Base-by-base conservation (phyloP, 192 early-diverging fungal genomes). In the Rhizophlyctis rosea region DNA sequence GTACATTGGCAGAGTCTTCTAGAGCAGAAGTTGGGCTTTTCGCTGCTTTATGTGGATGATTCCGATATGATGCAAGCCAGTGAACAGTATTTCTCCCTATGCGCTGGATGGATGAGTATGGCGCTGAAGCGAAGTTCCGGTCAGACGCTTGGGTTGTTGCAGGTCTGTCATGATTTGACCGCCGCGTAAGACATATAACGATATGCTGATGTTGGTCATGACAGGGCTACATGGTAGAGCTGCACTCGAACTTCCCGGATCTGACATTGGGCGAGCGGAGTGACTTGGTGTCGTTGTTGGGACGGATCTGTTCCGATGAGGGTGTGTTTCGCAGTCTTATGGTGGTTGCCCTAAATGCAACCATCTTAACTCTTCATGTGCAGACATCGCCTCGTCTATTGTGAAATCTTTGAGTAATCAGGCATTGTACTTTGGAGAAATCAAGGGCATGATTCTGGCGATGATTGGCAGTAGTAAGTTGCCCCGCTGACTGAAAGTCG, bases 221-320 rank as follows among this genome's bases (percentile, higher is more conserved):
- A 7, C 18, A 77, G 70, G 66, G 69, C 9, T 81, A 81, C 59
- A 50, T 81, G 54, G 53, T 78, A 14, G 77, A 79, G 32, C 32
- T 81, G 33, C 74, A 80, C 59, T 70, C 76, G 14, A 70, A 79
- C 54, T 76, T 59, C 48, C 77, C 77, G 11, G 74, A 76, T 31
- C 65, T 76, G 33, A 44, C 69, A 21, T 34, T 67, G 14, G 47
- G 54, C 9, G 70, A 77, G 7, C 18, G 61, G 31, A 75, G 73
- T 9, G 63, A 72, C 34, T 57, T 81, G 3, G 54, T 70, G 52
- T 16, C 56, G 30, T 51, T 82, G 11, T 50, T 82, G 9, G 72
- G 71, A 30, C 68, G 66, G 21, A 72, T 81, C 36, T 78, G 72
- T 61, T 61, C 68, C 28, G 65, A 62, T 57, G 51, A 69, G 25